Conservation (phyloP, 2,329 filamentous ascomycete species). For the Fusarium buharicum region DNA sequence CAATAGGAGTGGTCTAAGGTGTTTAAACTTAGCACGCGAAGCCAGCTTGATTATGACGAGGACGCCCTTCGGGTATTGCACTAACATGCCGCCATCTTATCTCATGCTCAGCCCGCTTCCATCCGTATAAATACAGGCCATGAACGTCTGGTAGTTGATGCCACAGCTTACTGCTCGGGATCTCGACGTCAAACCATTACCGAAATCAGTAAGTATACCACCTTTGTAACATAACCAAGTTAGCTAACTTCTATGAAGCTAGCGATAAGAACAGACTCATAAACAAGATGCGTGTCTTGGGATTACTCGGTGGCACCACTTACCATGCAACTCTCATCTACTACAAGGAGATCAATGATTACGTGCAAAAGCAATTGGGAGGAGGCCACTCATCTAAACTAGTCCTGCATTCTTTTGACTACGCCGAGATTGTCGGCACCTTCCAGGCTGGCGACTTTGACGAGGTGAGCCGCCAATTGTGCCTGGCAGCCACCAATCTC, state of each 20-base stretch:
- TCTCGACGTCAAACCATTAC: not conserved
- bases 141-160: no score
- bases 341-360: constrained; percentile 13
- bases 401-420: constrained; percentile 14
- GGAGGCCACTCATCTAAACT: constrained; percentile 11
- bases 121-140: not conserved
- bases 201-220: not conserved
- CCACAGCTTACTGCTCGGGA: not conserved
- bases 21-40: not conserved
- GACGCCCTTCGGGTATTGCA: not conserved
- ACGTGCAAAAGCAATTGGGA: constrained; percentile 2
- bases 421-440: not conserved
- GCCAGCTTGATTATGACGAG: not conserved
- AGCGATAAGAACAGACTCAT: not conserved
- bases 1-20: not conserved
- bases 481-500: constrained; percentile 7
- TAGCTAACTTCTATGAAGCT: not conserved
- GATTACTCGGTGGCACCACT: constrained; percentile 12
- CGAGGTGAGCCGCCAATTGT: constrained; percentile 8
- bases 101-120: no score
- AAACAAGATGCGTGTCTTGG: constrained; percentile 6
- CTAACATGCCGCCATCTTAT: not conserved
- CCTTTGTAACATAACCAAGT: not conserved
- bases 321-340: constrained; percentile 10
- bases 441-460: constrained; percentile 12